Evolutionary conservation across 306 rosid species (phyloP).

Genomic region (Acacia melanoxylon): DNA sequence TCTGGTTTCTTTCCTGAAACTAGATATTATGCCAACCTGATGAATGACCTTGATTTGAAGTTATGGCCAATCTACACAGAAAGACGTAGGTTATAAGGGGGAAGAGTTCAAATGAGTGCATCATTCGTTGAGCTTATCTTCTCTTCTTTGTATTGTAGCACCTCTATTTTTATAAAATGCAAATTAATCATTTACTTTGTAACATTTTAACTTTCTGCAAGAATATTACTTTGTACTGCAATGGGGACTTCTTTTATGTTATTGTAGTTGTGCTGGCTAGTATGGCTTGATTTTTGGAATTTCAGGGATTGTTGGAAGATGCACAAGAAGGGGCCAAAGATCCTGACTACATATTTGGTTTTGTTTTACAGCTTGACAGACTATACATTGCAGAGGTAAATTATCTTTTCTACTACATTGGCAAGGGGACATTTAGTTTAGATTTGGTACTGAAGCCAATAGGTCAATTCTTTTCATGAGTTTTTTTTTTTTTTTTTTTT

Average conservation of each 20-base stretch:
- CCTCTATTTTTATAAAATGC: background rate
- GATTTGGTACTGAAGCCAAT: background rate
- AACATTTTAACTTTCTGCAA: background rate
- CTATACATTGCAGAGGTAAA: conserved; percentile 61
- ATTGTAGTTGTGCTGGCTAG: conserved; percentile 26
- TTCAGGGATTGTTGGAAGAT: conserved; percentile 69
- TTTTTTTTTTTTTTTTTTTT: too few species aligned
- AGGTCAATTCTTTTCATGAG: conserved; percentile 27
- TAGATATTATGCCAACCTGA: background rate
- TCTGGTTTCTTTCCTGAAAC: background rate
- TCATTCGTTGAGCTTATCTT: background rate
- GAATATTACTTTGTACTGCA: background rate
- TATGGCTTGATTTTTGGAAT: conserved; percentile 69
- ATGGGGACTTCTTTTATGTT: background rate
- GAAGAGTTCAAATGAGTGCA: background rate
- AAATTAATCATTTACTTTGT: background rate
- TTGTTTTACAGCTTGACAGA: conserved; percentile 64
- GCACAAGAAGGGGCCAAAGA: conserved; percentile 70
- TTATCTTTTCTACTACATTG: conserved; percentile 4
- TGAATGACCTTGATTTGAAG: background rate
- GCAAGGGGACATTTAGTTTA: background rate
- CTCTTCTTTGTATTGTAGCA: conserved; percentile 10
- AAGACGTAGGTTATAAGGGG: background rate
- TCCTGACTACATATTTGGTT: conserved; percentile 66
- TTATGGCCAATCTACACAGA: background rate